Evolutionary conservation across 441 rosid genomes (phyloP).

Genomic region (Daphne laureola): DNA sequence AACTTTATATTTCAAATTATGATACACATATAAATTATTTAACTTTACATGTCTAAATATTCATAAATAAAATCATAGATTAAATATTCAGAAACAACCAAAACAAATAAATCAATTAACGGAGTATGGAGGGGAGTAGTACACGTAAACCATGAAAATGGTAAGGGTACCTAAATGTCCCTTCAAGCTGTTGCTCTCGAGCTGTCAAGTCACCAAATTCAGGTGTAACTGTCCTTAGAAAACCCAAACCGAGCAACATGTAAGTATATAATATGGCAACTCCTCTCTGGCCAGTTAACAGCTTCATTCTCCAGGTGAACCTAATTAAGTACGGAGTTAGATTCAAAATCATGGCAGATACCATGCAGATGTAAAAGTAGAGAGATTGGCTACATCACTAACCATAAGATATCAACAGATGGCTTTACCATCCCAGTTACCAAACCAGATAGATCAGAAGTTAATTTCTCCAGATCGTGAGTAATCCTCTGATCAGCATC

Average conservation of each 20-base stretch:
- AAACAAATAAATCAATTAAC: no score
- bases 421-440: slow-evolving; percentile 99
- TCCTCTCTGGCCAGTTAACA: slow-evolving; percentile 92
- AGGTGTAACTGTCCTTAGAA: slow-evolving; percentile 86
- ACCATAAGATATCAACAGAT: slow-evolving; percentile 93
- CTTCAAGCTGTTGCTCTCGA: slow-evolving; percentile 90
- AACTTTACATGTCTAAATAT: no score
- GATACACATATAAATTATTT: no score
- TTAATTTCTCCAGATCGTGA: slow-evolving; percentile 88
- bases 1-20: no score
- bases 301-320: slow-evolving; percentile 99
- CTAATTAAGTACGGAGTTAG: slow-evolving; percentile 32
- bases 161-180: slow-evolving; percentile 76
- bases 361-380: slow-evolving; percentile 13
- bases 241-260: slow-evolving; percentile 96
- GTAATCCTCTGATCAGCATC: slow-evolving; percentile 99
- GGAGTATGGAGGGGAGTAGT: no score
- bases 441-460: slow-evolving; percentile 78
- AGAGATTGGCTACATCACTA: slow-evolving; percentile 23
- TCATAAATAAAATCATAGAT: no score
- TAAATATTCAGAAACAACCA: no score
- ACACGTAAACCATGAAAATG: slow-evolving; percentile 6
- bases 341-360: slow-evolving; percentile 8
- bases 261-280: slow-evolving; percentile 92
- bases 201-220: slow-evolving; percentile 94